These are phyloP conservation scores for Delitschia confertaspora DNA, from an alignment of 495 filamentous ascomycete genomes.

Conservation along the genomic window DNA sequence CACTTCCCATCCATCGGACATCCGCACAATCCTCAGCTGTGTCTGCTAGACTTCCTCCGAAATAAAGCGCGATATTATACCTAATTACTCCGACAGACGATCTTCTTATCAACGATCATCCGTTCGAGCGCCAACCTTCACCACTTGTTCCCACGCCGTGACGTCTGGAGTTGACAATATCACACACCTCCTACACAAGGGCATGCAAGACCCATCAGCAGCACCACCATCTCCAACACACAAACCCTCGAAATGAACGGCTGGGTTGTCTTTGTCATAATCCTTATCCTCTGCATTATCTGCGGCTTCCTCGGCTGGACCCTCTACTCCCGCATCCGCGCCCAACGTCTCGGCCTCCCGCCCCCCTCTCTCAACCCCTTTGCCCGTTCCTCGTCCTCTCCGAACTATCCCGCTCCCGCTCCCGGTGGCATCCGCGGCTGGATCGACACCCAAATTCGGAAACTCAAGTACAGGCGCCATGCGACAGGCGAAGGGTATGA, in stretches of 20 bases:
- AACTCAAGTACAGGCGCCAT: constrained; percentile 44
- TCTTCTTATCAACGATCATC: too few species aligned
- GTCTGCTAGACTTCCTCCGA: not conserved
- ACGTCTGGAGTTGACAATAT: not conserved
- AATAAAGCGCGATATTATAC: too few species aligned
- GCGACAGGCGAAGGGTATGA: constrained; percentile 60
- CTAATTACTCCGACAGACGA: too few species aligned
- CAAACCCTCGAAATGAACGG: constrained; percentile 18
- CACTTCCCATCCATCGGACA: too few species aligned
- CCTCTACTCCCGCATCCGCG: constrained; percentile 47
- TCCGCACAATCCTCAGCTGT: constrained; percentile 2
- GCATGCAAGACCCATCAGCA: constrained; percentile 1
- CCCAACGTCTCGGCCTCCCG: constrained; percentile 54
- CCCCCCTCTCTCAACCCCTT: constrained; percentile 55
- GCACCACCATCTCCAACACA: constrained; percentile 5
- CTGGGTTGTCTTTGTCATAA: constrained; percentile 40
- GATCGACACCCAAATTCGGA: constrained; percentile 45
- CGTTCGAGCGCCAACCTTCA: too few species aligned
- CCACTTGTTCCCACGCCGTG: too few species aligned
- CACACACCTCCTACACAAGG: not conserved
- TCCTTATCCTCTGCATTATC: constrained; percentile 46
- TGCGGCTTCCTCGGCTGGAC: constrained; percentile 35
- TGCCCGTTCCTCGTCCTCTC: constrained; percentile 42
- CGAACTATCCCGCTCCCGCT: constrained; percentile 43
- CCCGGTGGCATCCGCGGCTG: constrained; percentile 52